These are phyloP conservation scores for Leccinum incarnatum DNA, from an alignment of 768 basidiomycete genomes.

Conservation along the genomic window DNA sequence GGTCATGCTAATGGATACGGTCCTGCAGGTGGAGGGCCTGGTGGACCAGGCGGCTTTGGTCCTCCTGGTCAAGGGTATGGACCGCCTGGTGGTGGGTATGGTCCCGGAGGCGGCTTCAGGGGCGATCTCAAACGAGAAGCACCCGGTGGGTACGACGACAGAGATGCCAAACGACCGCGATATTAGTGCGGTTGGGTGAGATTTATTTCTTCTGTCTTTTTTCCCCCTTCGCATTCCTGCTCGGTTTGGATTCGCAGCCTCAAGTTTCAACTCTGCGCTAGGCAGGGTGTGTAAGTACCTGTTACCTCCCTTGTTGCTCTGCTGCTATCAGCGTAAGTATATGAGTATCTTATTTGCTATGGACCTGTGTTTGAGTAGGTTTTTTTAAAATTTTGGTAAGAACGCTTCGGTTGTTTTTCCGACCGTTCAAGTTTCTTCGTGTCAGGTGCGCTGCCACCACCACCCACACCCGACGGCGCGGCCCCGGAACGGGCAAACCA, in stretches of 20 bases:
- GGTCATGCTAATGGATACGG: constrained; percentile 53
- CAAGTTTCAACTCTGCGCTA: constrained; percentile 29
- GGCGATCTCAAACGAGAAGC: constrained; percentile 75
- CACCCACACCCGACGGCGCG: not conserved
- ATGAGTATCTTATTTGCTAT: constrained; percentile 32
- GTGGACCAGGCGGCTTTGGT: constrained; percentile 46
- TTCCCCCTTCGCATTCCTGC: constrained; percentile 20
- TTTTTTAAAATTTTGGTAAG: constrained; percentile 4
- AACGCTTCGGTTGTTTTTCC: not conserved
- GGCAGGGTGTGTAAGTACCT: constrained; percentile 36
- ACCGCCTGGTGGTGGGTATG: constrained; percentile 45
- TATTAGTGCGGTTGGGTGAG: constrained; percentile 54
- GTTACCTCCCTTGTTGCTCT: constrained; percentile 26
- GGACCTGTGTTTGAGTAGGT: constrained; percentile 4
- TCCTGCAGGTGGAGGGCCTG: constrained; percentile 42
- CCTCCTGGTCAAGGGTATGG: constrained; percentile 39
- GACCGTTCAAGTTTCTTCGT: not conserved
- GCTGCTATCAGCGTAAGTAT: constrained; percentile 35
- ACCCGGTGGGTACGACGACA: constrained; percentile 77
- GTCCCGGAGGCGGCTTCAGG: constrained; percentile 54
- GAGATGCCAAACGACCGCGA: constrained; percentile 77
- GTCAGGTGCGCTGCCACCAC: not conserved
- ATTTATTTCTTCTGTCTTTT: constrained; percentile 27
- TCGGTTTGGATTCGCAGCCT: constrained; percentile 22
- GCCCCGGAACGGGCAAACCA: not conserved